Evolutionary conservation across 805 yeast species (phyloP).

Genomic region (Metschnikowia henanensis): DNA sequence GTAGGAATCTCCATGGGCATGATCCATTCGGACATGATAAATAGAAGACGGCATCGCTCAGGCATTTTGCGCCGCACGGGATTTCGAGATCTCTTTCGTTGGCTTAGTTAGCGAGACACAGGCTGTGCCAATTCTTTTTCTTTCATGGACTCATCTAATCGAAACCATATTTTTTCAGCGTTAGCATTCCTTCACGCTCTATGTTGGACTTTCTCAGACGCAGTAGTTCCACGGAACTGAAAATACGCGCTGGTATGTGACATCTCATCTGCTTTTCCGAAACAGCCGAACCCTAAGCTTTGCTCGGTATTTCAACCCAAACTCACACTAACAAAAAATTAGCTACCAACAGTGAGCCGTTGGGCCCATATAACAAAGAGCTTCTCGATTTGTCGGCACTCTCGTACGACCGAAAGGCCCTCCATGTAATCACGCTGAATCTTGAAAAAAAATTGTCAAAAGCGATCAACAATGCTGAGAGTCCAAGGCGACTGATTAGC

Average conservation of each 20-base stretch:
- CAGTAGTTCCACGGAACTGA: slow-evolving; percentile 9
- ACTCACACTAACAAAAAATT: background rate
- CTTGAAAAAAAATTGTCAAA: slow-evolving; percentile 41
- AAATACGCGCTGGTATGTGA: slow-evolving; percentile 17
- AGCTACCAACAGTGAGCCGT: slow-evolving; percentile 53
- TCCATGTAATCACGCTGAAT: slow-evolving; percentile 39
- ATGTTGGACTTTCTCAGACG: slow-evolving; percentile 8
- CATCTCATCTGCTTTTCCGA: background rate
- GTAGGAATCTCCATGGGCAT: background rate
- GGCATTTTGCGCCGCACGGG: background rate
- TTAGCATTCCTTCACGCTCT: too few species aligned
- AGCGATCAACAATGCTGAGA: slow-evolving; percentile 1
- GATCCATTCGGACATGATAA: slow-evolving; percentile 1
- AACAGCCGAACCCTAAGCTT: background rate
- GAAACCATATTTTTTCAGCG: background rate
- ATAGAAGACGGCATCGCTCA: background rate
- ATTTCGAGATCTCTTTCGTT: background rate
- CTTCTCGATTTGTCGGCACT: slow-evolving; percentile 51
- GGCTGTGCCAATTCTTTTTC: too few species aligned
- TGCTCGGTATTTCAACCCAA: too few species aligned
- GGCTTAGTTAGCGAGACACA: background rate
- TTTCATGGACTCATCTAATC: background rate
- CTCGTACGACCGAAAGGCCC: slow-evolving; percentile 40
- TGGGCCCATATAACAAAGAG: slow-evolving; percentile 58
- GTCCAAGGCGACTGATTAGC: slow-evolving; percentile 6